Percentiles rank a stretch among this genome's conserved stretches.
These are phyloP conservation scores for Astragalus glycyphyllos DNA, from an alignment of 306 rosid genomes.

Conservation along the genomic window DNA sequence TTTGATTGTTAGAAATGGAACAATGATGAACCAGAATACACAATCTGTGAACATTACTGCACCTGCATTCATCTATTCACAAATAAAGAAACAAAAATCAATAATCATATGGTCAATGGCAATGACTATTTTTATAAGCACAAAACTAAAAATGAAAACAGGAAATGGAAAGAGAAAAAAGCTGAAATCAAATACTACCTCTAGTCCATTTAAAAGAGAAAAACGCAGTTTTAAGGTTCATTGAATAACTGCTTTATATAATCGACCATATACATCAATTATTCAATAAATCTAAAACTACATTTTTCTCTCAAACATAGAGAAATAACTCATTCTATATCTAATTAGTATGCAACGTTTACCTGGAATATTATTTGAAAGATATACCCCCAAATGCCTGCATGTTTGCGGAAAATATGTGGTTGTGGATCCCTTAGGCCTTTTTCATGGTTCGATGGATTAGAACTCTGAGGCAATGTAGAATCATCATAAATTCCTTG, in stretches of 20 bases:
- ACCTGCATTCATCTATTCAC: conserved; percentile 90
- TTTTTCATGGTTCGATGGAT: conserved; percentile 51
- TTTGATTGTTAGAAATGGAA: conserved; percentile 82
- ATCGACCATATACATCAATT: too few relatives aligned
- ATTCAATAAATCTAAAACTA: too few relatives aligned
- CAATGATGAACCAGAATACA: conserved; percentile 88
- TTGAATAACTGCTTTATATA: too few relatives aligned
- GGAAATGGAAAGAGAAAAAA: too few relatives aligned
- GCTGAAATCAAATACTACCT: too few relatives aligned
- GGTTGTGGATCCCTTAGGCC: conserved; percentile 40
- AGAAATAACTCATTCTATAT: conserved; percentile 12
- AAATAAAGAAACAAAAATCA: conserved; percentile 32
- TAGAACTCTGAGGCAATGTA: conserved; percentile 41
- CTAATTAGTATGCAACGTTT: conserved; percentile 3
- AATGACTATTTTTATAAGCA: too few relatives aligned
- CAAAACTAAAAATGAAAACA: too few relatives aligned
- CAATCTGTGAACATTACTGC: conserved; percentile 92
- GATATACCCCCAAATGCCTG: conserved; percentile 78
- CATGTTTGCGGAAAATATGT: conserved; percentile 60
- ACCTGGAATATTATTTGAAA: conserved; percentile 96
- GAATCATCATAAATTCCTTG: conserved; percentile 56
- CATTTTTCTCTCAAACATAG: too few relatives aligned
- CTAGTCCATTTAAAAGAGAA: too few relatives aligned
- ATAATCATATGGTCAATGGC: too few relatives aligned
- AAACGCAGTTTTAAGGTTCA: too few relatives aligned